Conservation (phyloP, 2,329 filamentous ascomycete species). For the Ophiostoma sp. region DNA sequence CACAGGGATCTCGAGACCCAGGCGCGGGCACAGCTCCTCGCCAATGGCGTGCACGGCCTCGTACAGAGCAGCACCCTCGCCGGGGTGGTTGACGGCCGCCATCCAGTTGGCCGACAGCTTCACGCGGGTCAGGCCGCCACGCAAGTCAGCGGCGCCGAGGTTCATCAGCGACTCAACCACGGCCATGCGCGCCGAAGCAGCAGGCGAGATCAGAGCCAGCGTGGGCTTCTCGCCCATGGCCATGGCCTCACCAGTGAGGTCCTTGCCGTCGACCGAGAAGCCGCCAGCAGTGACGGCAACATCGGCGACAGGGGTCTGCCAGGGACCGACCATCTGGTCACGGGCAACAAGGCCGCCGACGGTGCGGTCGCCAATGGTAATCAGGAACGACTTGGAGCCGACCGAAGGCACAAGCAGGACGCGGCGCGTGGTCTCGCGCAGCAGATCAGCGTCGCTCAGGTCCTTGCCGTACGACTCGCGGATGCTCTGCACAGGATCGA, state of each 20-base stretch:
- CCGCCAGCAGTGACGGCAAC: conserved; percentile 87
- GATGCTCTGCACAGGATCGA: conserved; percentile 64
- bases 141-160: conserved; percentile 67
- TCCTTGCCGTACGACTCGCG: conserved; percentile 57
- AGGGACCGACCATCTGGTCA: conserved; percentile 94
- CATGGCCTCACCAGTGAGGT: conserved; percentile 89
- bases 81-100: conserved; percentile 89
- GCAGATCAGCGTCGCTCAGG: conserved; percentile 47
- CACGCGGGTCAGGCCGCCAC: conserved; percentile 64
- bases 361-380: conserved; percentile 90
- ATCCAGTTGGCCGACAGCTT: conserved; percentile 98
- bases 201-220: conserved; percentile 81
- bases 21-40: conserved; percentile 80
- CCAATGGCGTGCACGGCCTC: conserved; percentile 91
- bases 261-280: conserved; percentile 59
- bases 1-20: conserved; percentile 92
- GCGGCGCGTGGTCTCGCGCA: conserved; percentile 65
- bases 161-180: conserved; percentile 93
- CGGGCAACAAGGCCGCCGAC: conserved; percentile 83
- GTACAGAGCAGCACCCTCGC: conserved; percentile 87
- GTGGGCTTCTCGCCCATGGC: conserved; percentile 91
- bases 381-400: conserved; percentile 94
- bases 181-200: conserved; percentile 91
- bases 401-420: conserved; percentile 83
- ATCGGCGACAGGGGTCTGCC: conserved; percentile 91